A percentile compares a stretch with the other conserved stretches of the same genome.
Conservation (phyloP, 768 basidiomycete genomes). For the Cytidiella melzeri region DNA sequence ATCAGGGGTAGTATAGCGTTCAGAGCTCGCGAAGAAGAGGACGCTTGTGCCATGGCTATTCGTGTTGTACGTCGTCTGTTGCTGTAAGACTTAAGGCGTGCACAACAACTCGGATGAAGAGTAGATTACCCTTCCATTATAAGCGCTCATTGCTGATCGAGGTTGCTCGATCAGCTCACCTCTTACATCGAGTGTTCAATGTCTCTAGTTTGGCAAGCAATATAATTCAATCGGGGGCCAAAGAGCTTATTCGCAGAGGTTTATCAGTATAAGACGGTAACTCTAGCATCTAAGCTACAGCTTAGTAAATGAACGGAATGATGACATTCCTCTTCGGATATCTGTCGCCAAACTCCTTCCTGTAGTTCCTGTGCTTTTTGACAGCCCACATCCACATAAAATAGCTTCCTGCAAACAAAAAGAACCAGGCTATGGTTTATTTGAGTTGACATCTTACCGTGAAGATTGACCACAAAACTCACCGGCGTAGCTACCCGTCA, state of each 20-base stretch:
- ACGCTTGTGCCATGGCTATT: constrained; percentile 16
- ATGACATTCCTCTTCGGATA: constrained; percentile 79
- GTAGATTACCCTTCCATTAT: neutral
- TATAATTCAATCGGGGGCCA: too few species aligned
- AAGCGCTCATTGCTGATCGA: too few species aligned
- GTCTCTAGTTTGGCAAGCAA: neutral
- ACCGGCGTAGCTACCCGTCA: constrained; percentile 80
- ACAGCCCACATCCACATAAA: constrained; percentile 86
- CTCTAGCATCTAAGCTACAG: too few species aligned
- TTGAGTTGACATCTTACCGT: neutral
- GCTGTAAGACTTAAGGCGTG: neutral
- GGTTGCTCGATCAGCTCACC: too few species aligned
- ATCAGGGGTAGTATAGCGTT: constrained; percentile 74
- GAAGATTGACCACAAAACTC: constrained; percentile 24
- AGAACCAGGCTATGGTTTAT: constrained; percentile 46
- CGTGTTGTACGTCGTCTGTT: neutral
- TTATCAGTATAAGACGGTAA: too few species aligned
- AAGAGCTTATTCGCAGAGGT: neutral
- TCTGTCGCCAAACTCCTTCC: constrained; percentile 87
- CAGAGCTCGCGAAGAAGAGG: constrained; percentile 58
- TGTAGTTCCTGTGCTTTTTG: constrained; percentile 87
- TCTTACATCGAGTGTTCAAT: too few species aligned
- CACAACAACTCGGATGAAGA: neutral
- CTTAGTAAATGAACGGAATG: constrained; percentile 63
- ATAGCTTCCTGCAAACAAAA: constrained; percentile 50